Base-by-base conservation (phyloP, 2,329 filamentous ascomycete species). In the Botryotinia calthae region DNA sequence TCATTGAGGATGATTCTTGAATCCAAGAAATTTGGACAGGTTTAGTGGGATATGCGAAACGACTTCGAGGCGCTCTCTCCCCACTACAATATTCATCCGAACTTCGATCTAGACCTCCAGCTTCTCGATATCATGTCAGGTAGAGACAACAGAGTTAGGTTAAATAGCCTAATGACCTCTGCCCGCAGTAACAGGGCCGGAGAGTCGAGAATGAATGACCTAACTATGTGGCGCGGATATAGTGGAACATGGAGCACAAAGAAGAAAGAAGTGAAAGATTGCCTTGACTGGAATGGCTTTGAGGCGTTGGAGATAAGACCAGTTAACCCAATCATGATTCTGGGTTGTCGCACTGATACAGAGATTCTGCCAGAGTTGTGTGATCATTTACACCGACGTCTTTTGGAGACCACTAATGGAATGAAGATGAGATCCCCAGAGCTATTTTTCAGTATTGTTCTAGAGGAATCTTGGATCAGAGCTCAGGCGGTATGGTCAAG, bases 1-100 rank as follows among this genome's bases (percentile, higher is more conserved):
- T 70, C 54, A n/a, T 31, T 61, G 20, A 34, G 22, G 12, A n/a
- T 46, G 20, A 20, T 59, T 58, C 51, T 70, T 58, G 54, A 70
- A 61, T 31, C 40, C 28, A 40, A 70, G 31, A 7, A 59, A 18
- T 37, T 37, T 46, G 56, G 34, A 20, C 28, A 70, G 14, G 51
- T 59, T 20, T 70, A 22, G 67, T 46, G 28, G 37, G 54, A 61
- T 61, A 16, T 61, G 20, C 54, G 42, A 61, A 70, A 40, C 40
- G 54, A 70, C n/a, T 70, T 61, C 22, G 54, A 61, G 28, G 67
- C 67, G 18, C 56, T 70, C 22, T 61, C 56, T 59, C 67, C 61
- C 54, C 67, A 37, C 9, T 70, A 44, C 28, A 59, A 70, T 37
- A 46, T 70, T 28, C 28, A 58, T 8, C 40, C 51, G 4, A 44